Conservation (phyloP, 176 grass and related monocot species). For the Pontederia paniculata region DNA sequence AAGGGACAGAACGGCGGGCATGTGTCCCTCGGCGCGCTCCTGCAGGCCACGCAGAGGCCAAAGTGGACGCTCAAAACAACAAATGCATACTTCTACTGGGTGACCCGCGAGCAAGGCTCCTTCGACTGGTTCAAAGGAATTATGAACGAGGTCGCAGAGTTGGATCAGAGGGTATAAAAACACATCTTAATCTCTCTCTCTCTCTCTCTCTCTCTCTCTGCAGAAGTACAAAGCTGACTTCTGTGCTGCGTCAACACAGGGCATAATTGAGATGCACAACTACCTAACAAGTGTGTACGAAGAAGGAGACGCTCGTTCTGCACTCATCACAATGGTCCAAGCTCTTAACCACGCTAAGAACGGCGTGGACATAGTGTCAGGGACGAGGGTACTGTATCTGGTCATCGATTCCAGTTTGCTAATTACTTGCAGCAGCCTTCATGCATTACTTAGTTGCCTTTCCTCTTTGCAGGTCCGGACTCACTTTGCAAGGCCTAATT, state of each 20-base stretch:
- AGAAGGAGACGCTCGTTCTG: slow-evolving; percentile 93
- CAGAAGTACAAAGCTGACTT: slow-evolving; percentile 15
- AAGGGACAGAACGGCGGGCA: slow-evolving; percentile 48
- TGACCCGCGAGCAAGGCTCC: slow-evolving; percentile 96
- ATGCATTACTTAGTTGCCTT: background rate
- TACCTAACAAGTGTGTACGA: slow-evolving; percentile 98
- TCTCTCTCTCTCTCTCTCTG: slow-evolving; percentile 8
- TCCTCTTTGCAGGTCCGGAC: slow-evolving; percentile 66
- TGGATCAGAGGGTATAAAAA: slow-evolving; percentile 80
- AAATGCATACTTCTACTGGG: slow-evolving; percentile 99
- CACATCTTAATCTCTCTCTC: background rate
- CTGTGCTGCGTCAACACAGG: slow-evolving; percentile 30
- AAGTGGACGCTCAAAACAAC: slow-evolving; percentile 73
- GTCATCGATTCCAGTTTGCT: background rate
- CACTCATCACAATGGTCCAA: slow-evolving; percentile 99
- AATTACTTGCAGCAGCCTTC: background rate
- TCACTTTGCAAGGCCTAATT: slow-evolving; percentile 97
- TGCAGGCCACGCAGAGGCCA: slow-evolving; percentile 50
- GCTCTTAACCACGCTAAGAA: slow-evolving; percentile 91
- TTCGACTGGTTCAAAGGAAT: slow-evolving; percentile 99
- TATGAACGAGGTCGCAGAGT: slow-evolving; percentile 91
- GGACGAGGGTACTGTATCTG: slow-evolving; percentile 61
- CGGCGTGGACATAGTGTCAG: slow-evolving; percentile 89
- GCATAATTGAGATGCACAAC: slow-evolving; percentile 99
- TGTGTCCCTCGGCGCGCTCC: slow-evolving; percentile 69